phyloP scores from a whole-genome alignment of 176 grass and related monocot genomes.

The Avena insularis region DNA sequence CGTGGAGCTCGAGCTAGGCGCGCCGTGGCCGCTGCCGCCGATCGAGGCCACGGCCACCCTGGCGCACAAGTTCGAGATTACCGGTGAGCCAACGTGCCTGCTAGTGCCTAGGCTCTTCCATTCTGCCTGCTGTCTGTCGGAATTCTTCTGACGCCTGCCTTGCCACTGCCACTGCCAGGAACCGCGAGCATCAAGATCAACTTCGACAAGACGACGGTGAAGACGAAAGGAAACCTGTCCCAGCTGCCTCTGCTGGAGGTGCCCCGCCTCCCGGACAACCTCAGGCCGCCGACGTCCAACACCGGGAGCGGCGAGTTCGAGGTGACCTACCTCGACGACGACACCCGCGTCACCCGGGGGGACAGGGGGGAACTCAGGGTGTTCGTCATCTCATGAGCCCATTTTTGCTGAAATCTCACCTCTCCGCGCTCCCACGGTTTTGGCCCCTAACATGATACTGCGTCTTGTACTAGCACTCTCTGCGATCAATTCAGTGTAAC shows the following conservation, averaged over 20 bases:
- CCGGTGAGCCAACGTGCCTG: conserved; percentile 57
- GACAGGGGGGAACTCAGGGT: conserved; percentile 87
- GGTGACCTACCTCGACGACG: conserved; percentile 82
- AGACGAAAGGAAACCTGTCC: conserved; percentile 72
- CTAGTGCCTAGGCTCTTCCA: background rate
- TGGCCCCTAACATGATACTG: background rate
- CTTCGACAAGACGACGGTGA: conserved; percentile 91
- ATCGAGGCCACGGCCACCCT: conserved; percentile 68
- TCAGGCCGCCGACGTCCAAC: conserved; percentile 67
- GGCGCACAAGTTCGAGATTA: conserved; percentile 80
- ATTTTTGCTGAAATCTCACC: background rate
- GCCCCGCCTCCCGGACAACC: conserved; percentile 71
- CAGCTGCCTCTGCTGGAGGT: conserved; percentile 87
- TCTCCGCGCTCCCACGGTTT: background rate
- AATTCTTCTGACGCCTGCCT: background rate
- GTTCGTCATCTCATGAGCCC: conserved; percentile 77
- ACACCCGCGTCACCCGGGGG: conserved; percentile 81
- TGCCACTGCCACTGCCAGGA: conserved; percentile 37
- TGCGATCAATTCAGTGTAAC: background rate
- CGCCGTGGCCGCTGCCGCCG: conserved; percentile 83
- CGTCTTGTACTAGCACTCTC: background rate
- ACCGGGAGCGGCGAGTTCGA: conserved; percentile 87
- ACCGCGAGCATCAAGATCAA: conserved; percentile 71
- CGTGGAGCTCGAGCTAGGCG: conserved; percentile 81
- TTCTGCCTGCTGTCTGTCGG: background rate